These are phyloP conservation scores for Chaetomium sp. DNA, from an alignment of 2,329 filamentous ascomycete genomes.

Conservation along the genomic window DNA sequence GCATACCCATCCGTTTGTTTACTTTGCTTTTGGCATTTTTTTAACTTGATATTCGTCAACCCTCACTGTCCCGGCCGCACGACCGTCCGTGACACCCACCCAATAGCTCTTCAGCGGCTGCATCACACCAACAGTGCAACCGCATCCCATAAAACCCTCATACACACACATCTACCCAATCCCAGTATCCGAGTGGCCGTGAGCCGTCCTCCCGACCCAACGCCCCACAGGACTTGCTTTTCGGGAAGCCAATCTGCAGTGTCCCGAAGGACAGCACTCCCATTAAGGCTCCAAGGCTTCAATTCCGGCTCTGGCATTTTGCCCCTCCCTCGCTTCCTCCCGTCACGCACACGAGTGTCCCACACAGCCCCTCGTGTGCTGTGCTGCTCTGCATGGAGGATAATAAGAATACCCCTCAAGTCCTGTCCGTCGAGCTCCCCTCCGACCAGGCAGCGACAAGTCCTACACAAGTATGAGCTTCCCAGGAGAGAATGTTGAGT, in stretches of 20 bases:
- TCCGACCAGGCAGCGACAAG: constrained; percentile 20
- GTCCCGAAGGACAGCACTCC: constrained; percentile 15
- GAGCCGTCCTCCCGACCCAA: constrained; percentile 16
- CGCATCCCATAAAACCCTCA: constrained; percentile 10
- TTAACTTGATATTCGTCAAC: background rate
- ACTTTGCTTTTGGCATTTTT: background rate
- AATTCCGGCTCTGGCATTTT: background rate
- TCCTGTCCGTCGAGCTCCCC: constrained; percentile 27
- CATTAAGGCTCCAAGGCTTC: background rate
- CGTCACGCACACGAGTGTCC: background rate
- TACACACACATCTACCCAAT: constrained; percentile 13
- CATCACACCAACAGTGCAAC: constrained; percentile 17
- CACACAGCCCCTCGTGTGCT: background rate
- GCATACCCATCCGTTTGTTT: constrained; percentile 11
- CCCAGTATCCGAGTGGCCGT: constrained; percentile 1
- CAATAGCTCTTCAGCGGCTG: background rate
- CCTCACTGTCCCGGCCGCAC: constrained; percentile 15
- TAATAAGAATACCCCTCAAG: constrained; percentile 28
- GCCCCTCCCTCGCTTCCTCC: background rate
- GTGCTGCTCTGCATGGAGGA: constrained; percentile 26
- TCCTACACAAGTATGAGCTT: constrained; percentile 37
- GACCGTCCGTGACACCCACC: constrained; percentile 16
- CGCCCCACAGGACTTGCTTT: constrained; percentile 17
- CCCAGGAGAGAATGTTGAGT: constrained; percentile 29
- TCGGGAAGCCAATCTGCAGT: constrained; percentile 19